These are phyloP conservation scores for Laguncularia racemosa DNA, from an alignment of 345 rosid genomes.

Conservation along the genomic window DNA sequence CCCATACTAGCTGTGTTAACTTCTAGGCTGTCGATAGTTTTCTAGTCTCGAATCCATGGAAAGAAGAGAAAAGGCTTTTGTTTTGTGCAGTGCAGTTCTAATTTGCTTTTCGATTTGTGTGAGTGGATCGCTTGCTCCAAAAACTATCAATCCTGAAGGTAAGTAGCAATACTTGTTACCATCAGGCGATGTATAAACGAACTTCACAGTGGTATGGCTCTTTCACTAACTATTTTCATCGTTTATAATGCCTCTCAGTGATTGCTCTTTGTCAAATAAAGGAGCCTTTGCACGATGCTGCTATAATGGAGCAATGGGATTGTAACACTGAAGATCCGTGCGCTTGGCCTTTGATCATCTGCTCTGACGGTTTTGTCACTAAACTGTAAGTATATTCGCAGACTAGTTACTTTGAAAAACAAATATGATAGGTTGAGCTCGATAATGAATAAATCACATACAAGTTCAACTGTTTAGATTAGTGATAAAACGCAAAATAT, in stretches of 20 bases:
- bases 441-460: not conserved
- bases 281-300: conserved; percentile 47
- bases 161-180: too few species aligned
- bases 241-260: conserved; percentile 30
- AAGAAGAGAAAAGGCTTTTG: not conserved
- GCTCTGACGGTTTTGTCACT: conserved; percentile 51
- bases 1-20: too few species aligned
- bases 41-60: not conserved
- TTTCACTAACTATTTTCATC: too few species aligned
- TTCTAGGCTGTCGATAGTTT: too few species aligned
- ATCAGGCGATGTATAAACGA: not conserved
- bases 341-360: conserved; percentile 69
- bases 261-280: conserved; percentile 64
- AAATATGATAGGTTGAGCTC: not conserved
- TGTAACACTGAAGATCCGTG: conserved; percentile 79
- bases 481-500: too few species aligned
- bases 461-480: too few species aligned
- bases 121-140: not conserved
- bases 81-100: not conserved
- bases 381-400: conserved; percentile 53
- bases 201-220: too few species aligned
- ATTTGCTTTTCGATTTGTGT: conserved; percentile 4
- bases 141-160: not conserved
- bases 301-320: conserved; percentile 68
- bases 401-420: not conserved